phyloP scores from a whole-genome alignment of 805 yeast species.

The Wickerhamomyces sydowiorum region DNA sequence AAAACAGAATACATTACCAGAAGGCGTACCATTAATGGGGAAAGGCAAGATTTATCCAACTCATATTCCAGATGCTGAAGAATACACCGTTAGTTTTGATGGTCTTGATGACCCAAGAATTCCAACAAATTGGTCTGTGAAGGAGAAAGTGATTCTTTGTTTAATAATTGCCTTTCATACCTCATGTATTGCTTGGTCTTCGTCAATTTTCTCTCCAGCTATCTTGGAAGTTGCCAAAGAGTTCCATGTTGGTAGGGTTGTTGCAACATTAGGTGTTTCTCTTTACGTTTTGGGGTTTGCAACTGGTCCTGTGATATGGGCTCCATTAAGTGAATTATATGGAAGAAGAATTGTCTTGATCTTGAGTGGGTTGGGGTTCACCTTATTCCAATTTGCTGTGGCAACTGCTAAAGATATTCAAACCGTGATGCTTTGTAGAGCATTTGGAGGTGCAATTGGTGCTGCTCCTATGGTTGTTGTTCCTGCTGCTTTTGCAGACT shows the following conservation, averaged over 20 bases:
- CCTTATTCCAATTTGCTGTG: constrained; percentile 60
- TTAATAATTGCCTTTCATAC: constrained; percentile 42
- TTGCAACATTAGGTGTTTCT: constrained; percentile 72
- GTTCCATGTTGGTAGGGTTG: constrained; percentile 59
- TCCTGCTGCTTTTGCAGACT: constrained; percentile 83
- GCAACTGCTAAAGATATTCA: constrained; percentile 79
- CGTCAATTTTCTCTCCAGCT: constrained; percentile 75
- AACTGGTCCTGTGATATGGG: constrained; percentile 87
- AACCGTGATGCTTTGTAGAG: constrained; percentile 70
- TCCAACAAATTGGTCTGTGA: constrained; percentile 71
- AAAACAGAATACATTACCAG: too few species aligned
- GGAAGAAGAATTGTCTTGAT: constrained; percentile 67
- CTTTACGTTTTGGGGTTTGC: constrained; percentile 92
- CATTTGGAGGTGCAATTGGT: constrained; percentile 75
- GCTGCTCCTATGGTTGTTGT: constrained; percentile 83
- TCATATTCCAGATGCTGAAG: constrained; percentile 52
- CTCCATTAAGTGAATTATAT: constrained; percentile 75
- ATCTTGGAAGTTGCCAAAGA: constrained; percentile 39
- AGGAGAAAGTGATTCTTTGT: constrained; percentile 39
- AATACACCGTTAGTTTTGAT: constrained; percentile 67
- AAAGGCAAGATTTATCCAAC: constrained; percentile 39
- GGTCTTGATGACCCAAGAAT: constrained; percentile 76
- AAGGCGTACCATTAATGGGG: constrained; percentile 60
- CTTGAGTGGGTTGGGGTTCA: constrained; percentile 49
- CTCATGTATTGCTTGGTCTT: constrained; percentile 61